Evolutionary conservation across 2,329 filamentous ascomycete species (phyloP).

Genomic region (Nectriaceae sp.): DNA sequence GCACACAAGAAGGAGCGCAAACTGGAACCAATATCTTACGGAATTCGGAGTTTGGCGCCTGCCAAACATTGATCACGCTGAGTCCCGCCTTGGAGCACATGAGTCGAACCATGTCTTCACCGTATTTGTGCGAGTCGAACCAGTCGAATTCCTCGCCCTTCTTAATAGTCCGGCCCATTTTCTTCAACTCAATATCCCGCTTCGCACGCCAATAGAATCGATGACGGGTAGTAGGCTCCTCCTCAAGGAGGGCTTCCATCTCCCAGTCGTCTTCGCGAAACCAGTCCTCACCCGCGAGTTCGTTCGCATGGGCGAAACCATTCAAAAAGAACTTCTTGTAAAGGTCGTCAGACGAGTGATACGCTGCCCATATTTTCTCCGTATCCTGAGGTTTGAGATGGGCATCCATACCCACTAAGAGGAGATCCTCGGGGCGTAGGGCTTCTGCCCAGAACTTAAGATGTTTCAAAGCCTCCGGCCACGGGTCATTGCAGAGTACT

Average conservation of each 20-base stretch:
- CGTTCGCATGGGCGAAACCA: constrained; percentile 41
- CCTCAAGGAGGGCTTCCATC: constrained; percentile 37
- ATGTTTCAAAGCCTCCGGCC: constrained; percentile 35
- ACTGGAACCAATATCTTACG: constrained; percentile 28
- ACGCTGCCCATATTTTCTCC: constrained; percentile 43
- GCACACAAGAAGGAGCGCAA: constrained; percentile 11
- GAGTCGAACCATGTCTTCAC: constrained; percentile 35
- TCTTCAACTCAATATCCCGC: constrained; percentile 31
- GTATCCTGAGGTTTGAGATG: constrained; percentile 34
- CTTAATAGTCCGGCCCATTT: constrained; percentile 27
- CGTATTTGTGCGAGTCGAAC: constrained; percentile 47
- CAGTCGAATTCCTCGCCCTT: constrained; percentile 41
- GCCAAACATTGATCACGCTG: constrained; percentile 38
- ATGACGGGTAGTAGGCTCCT: constrained; percentile 39
- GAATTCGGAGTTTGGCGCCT: constrained; percentile 40
- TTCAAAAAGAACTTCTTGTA: constrained; percentile 41
- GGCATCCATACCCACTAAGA: constrained; percentile 45
- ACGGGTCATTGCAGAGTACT: constrained; percentile 44
- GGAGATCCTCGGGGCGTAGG: constrained; percentile 36
- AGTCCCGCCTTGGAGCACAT: constrained; percentile 43
- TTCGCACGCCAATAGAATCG: constrained; percentile 42
- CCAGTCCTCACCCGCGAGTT: constrained; percentile 34
- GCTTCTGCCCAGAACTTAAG: constrained; percentile 39
- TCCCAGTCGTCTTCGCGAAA: constrained; percentile 42
- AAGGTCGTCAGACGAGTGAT: constrained; percentile 39